Percentiles rank a stretch among this genome's conserved stretches.
phyloP scores from a whole-genome alignment of 2,329 filamentous ascomycete genomes.

The Fusarium continuum region DNA sequence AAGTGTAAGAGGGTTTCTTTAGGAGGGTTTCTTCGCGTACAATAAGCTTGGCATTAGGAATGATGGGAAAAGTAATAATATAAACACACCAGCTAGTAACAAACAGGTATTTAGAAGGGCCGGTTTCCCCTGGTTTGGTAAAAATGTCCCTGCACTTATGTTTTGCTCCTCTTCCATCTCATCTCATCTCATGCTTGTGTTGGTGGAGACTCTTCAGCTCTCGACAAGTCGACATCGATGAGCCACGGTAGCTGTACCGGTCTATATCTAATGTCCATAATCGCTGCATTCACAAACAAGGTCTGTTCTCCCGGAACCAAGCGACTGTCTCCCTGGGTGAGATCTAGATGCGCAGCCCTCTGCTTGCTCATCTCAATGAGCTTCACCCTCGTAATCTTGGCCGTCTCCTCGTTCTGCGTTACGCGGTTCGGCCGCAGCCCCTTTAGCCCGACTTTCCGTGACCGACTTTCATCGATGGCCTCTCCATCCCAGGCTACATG shows the following conservation, averaged over 20 bases:
- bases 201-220: not conserved
- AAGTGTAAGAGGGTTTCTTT: slow-evolving; percentile 3
- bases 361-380: slow-evolving; percentile 39
- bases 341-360: slow-evolving; percentile 51
- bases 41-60: slow-evolving; percentile 6
- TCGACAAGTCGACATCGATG: slow-evolving; percentile 57
- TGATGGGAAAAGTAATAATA: slow-evolving; percentile 28
- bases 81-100: slow-evolving; percentile 21
- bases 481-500: slow-evolving; percentile 59
- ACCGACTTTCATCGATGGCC: slow-evolving; percentile 55
- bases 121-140: not conserved
- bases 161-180: not conserved
- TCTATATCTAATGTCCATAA: slow-evolving; percentile 56
- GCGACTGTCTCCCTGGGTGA: slow-evolving; percentile 45
- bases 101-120: slow-evolving; percentile 3
- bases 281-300: slow-evolving; percentile 68
- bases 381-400: slow-evolving; percentile 18
- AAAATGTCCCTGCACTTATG: not conserved
- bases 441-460: slow-evolving; percentile 49
- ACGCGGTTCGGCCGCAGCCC: slow-evolving; percentile 36
- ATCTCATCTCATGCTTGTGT: not conserved
- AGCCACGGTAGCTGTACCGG: slow-evolving; percentile 62
- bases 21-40: too few relatives aligned
- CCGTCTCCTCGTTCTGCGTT: slow-evolving; percentile 26
- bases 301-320: slow-evolving; percentile 58